Evolutionary conservation across 306 rosid species (phyloP), one percentile per base, ranked within the genome.

Genomic region (Clitoria ternatea): DNA sequence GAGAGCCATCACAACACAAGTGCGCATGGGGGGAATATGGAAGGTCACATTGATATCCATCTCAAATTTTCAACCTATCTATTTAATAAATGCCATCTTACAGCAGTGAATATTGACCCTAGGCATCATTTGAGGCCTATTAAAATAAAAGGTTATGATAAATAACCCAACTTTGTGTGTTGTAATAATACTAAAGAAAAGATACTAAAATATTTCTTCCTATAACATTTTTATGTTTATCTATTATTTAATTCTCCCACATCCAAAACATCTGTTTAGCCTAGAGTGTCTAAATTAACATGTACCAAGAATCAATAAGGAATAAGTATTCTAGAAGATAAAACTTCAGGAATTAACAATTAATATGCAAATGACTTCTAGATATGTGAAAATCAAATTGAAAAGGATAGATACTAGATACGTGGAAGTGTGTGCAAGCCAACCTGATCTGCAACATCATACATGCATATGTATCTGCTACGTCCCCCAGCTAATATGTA

Each of bases 391-490:
- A 74, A 74, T 70, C 18, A 47, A 48, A 35, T n/a, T n/a, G n/a
- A n/a, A n/a, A n/a, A n/a, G n/a, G n/a, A n/a, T n/a, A n/a, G n/a
- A n/a, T n/a, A n/a, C n/a, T n/a, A n/a, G n/a, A n/a, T n/a, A n/a
- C n/a, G n/a, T n/a, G 42, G 27, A 78, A 55, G 35, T 45, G 56
- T 67, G 68, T 32, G 47, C 42, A 57, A 63, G 72, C 96, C 64
- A 71, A 94, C 99, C 99, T 94, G 97, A 67, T 94, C 97, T 0
- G 84, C 86, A 80, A 94, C 88, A 81, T 91, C 99, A 79, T 94
- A 94, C 97, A 94, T 89, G 75, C 97, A 94, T 76, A 94, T 80
- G 79, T 83, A 87, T 84, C 88, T 94, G 91, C 99, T 94, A 76
- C 82, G 83, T 60, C 99, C 85, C 35, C 82, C 99, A 35, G 97